Evolutionary conservation across 1,284 basidiomycete species (phyloP).

Genomic region (Peniophora sp.): DNA sequence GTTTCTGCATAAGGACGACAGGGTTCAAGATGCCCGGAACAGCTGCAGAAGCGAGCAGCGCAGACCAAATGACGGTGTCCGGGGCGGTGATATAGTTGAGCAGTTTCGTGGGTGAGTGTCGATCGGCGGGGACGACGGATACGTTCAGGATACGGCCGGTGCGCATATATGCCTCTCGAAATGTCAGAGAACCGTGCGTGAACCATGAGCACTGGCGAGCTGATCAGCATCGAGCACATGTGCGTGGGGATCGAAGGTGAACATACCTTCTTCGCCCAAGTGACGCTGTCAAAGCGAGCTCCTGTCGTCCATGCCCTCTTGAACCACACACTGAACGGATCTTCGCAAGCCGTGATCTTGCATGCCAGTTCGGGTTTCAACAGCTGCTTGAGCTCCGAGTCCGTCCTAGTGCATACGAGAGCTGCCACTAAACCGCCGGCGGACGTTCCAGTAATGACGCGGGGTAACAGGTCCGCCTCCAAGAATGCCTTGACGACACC

Average conservation of each 20-base stretch:
- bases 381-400: constrained; percentile 77
- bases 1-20: constrained; percentile 91
- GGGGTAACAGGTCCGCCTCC: constrained; percentile 81
- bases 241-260: not conserved
- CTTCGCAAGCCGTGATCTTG: constrained; percentile 88
- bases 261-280: constrained; percentile 81
- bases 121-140: constrained; percentile 89
- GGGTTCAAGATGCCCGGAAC: constrained; percentile 84
- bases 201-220: constrained; percentile 69
- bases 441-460: constrained; percentile 87
- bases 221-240: constrained; percentile 1
- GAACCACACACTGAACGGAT: constrained; percentile 73
- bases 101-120: constrained; percentile 93
- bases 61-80: constrained; percentile 76
- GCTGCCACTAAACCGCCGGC: constrained; percentile 91
- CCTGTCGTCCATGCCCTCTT: constrained; percentile 82
- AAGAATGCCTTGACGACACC: constrained; percentile 91
- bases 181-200: constrained; percentile 91
- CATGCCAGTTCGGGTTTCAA: constrained; percentile 80
- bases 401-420: constrained; percentile 80
- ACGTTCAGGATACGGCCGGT: constrained; percentile 94
- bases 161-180: constrained; percentile 88
- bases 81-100: constrained; percentile 95
- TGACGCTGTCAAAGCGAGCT: constrained; percentile 85
- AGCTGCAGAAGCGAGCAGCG: constrained; percentile 74